Evolutionary conservation across 2,329 filamentous ascomycete genomes (phyloP), one percentile per base, ranked within the genome.

Genomic region (Didymellaceae sp.): DNA sequence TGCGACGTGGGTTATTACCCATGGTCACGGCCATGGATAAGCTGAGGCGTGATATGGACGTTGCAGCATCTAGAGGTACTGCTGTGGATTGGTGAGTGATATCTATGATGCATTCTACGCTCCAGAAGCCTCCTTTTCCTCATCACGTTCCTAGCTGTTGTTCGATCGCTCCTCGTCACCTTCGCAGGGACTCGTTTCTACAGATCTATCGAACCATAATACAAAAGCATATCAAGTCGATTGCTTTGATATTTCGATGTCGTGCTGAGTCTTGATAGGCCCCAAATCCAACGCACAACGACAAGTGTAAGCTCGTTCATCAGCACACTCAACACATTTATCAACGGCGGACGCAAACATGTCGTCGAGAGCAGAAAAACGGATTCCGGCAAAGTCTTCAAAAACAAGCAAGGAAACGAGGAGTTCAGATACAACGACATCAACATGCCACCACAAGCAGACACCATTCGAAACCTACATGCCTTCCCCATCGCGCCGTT

Each of bases 401-500:
- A 47, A 10, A 47, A 40, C 16, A 43, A 38, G 21, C 39, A 47
- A 35, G 44, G 34, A 5, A 22, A 26, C 14, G 33, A 42, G 18
- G 38, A 46, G 2, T 20, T 42, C 10, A 31, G 43, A 11, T 53
- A 53, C 28, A 48, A 21, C 20, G 50, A 53, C 25, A 47, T 43
- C 28, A 33, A 22, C 2, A 43, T 53, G 2, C 44, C 33, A 14
- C 20, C 50, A 9, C 54, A 62, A 13, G 54, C 57, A 7, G 51
- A 54, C 2, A 57, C 46, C 13, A 52, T 65, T 20, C 49, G 48
- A 1, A 45, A 57, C 3, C 43, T 68, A 11, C 65, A 65, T 22
- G 56, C 64, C 1, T 69, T 64, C 34, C 67, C 67, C 3, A 60
- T 61, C 5, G 44, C 65, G 2, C 57, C 63, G 6, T 69, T 60